Evolutionary conservation across 768 basidiomycete species (phyloP), one percentile per base, ranked within the genome.

Genomic region (Boletus edulis): DNA sequence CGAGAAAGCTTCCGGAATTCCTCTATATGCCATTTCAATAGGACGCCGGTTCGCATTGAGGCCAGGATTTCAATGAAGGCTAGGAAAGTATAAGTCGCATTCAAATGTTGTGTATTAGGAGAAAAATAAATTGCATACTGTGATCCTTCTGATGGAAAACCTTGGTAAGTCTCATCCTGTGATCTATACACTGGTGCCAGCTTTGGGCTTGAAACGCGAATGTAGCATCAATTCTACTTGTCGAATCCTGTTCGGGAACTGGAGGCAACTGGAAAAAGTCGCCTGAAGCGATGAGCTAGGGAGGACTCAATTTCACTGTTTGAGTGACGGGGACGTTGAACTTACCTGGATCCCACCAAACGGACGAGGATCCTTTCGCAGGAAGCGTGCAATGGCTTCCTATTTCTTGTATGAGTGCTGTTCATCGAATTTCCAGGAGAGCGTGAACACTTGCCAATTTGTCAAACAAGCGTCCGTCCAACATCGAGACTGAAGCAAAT

Each of bases 31-130:
- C 77, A 75, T 0, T 67, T 55, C 3, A 81, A 77, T n/a, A 98
- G 73, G 14, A 64, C 71, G 1, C 96, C 97, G 58, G 91, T 95
- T 24, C 97, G 84, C 94, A 98, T 98, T 64, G 97, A 94, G 66
- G 98, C 98, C 46, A 98, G 77, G 92, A 98, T 98, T 63, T 93
- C 80, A 43, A 99, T 82, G 65, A 99, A 98, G 44, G 80, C 94
- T 94, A 64, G 9, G 31, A 34, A 40, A 15, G 15, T 14, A 18
- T 60, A 22, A 43, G 27, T 40, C 29, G n/a, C 37, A 38, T 39
- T 17, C n/a, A 42, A 17, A 48, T 13, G 12, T 12, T 14, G 12
- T 31, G 6, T 49, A 29, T 29, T 29, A 27, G 27, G 5, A 2
- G 3, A 29, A 48, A 32, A 15, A 12, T 34, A 46, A 27, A 55